Conservation (phyloP, 257 asterid species). For the Salvia rosmarinus region DNA sequence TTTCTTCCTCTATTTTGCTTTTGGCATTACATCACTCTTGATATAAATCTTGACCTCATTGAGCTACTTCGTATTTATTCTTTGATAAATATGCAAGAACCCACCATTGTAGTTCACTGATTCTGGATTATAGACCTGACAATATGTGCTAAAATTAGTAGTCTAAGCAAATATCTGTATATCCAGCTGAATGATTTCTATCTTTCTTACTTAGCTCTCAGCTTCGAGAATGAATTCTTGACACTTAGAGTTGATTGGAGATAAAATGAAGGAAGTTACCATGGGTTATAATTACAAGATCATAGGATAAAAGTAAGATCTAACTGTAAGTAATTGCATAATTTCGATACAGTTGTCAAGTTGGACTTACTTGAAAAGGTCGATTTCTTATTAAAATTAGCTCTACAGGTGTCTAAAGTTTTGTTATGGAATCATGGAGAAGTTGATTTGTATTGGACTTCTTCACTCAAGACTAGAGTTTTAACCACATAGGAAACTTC, state of each 20-base stretch:
- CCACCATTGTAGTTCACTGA: neutral
- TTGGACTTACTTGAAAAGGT: slow-evolving; percentile 16
- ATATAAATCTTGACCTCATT: neutral
- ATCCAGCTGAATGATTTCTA: too few relatives aligned
- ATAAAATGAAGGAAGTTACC: slow-evolving; percentile 4
- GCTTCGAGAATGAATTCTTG: neutral
- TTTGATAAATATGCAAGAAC: slow-evolving; percentile 1
- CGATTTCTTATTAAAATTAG: neutral
- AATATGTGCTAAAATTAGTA: too few relatives aligned
- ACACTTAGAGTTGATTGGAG: neutral
- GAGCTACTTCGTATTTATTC: neutral
- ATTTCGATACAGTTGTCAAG: slow-evolving; percentile 15
- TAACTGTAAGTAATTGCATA: neutral
- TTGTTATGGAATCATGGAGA: neutral
- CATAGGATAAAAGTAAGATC: neutral
- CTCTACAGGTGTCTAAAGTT: neutral
- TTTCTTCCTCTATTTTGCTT: neutral
- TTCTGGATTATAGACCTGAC: neutral
- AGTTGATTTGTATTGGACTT: neutral
- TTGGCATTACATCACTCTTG: neutral
- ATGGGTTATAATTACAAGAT: neutral
- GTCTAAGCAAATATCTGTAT: too few relatives aligned
- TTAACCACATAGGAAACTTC: slow-evolving; percentile 11
- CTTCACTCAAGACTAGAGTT: slow-evolving; percentile 9
- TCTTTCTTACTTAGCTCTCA: neutral